phyloP scores from a whole-genome alignment of 805 yeast genomes.

The Isabelozyma gotoi region DNA sequence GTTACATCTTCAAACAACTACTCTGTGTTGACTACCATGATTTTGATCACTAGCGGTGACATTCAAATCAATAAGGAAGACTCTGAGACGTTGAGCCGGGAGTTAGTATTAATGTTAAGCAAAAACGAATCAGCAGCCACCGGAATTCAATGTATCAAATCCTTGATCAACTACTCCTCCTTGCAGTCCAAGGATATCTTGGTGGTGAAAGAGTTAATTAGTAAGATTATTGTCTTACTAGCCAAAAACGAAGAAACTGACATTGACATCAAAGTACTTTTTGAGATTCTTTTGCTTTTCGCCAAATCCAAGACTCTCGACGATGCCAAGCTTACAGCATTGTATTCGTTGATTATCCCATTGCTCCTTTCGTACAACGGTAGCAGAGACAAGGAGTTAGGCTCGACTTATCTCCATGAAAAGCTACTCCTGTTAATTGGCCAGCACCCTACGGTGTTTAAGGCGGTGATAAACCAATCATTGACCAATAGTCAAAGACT shows the following conservation, averaged over 20 bases:
- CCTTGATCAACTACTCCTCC: slow-evolving; percentile 44
- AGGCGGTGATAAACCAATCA: slow-evolving; percentile 38
- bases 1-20: slow-evolving; percentile 18
- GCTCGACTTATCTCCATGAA: slow-evolving; percentile 42
- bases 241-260: slow-evolving; percentile 11
- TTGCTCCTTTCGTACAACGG: slow-evolving; percentile 30
- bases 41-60: slow-evolving; percentile 36
- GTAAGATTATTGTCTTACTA: slow-evolving; percentile 38
- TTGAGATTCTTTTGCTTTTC: slow-evolving; percentile 52
- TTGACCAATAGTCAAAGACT: slow-evolving; percentile 42
- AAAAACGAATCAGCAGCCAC: slow-evolving; percentile 22
- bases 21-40: slow-evolving; percentile 31
- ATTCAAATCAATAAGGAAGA: slow-evolving; percentile 24
- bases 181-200: slow-evolving; percentile 24
- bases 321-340: slow-evolving; percentile 26
- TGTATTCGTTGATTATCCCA: slow-evolving; percentile 35
- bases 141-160: slow-evolving; percentile 57
- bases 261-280: slow-evolving; percentile 31
- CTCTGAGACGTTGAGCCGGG: slow-evolving; percentile 16
- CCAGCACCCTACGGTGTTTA: slow-evolving; percentile 48
- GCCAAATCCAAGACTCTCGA: slow-evolving; percentile 28
- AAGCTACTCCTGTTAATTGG: slow-evolving; percentile 49
- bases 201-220: slow-evolving; percentile 46
- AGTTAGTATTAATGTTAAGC: slow-evolving; percentile 23
- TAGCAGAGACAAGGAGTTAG: slow-evolving; percentile 14